Conservation (phyloP, 2,329 filamentous ascomycete genomes). For the Leptosphaerulina australis region DNA sequence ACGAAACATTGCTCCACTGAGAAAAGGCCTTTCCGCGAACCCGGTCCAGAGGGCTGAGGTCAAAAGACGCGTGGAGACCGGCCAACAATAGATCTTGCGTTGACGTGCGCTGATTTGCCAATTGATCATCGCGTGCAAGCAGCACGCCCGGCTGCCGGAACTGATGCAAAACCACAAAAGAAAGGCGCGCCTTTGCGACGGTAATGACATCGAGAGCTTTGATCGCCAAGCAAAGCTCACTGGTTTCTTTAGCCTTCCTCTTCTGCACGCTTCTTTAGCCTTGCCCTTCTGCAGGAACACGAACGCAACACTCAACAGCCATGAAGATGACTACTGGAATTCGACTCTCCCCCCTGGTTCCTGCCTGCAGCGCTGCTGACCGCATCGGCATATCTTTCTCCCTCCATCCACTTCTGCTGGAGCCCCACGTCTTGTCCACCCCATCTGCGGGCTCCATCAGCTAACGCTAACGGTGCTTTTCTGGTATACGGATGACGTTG, state of each 20-base stretch:
- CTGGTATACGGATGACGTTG: conserved; percentile 12
- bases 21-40: conserved; percentile 3
- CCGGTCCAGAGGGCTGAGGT: conserved; percentile 13
- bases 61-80: conserved; percentile 10
- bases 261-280: background rate
- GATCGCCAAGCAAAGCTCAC: background rate
- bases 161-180: conserved; percentile 1
- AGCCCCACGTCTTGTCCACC: conserved; percentile 21
- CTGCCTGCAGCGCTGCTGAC: conserved; percentile 25
- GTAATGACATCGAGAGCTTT: conserved; percentile 1
- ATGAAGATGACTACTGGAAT: background rate
- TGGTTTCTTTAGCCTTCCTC: background rate
- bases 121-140: background rate
- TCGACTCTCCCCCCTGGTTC: conserved; percentile 15
- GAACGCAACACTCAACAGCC: background rate
- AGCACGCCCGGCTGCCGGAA: conserved; percentile 1
- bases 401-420: conserved; percentile 21
- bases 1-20: conserved; percentile 7
- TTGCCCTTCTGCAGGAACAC: conserved; percentile 16
- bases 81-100: conserved; percentile 8
- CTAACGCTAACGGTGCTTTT: conserved; percentile 3
- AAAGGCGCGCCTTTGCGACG: background rate
- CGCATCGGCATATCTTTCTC: conserved; percentile 23
- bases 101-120: conserved; percentile 7
- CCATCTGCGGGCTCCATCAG: conserved; percentile 11